Evolutionary conservation across 768 basidiomycete species (phyloP).

Genomic region (Tulasnella sp.): DNA sequence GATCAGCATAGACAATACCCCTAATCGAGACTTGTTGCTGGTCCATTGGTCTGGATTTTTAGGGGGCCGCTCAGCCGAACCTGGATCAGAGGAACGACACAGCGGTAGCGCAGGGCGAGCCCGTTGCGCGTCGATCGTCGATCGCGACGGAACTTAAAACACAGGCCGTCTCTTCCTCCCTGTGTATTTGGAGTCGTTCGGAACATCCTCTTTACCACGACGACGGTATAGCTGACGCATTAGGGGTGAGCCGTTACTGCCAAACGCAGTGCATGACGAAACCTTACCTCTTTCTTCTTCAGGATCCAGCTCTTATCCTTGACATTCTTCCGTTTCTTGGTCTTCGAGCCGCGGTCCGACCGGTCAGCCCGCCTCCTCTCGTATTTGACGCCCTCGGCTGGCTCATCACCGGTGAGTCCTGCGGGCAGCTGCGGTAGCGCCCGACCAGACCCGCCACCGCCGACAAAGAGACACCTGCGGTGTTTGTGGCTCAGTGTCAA

Average conservation of each 20-base stretch:
- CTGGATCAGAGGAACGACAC: too few relatives aligned
- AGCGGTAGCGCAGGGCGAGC: too few relatives aligned
- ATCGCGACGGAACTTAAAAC: too few relatives aligned
- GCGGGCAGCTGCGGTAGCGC: constrained; percentile 44
- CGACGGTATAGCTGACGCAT: constrained; percentile 56
- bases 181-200: constrained; percentile 77
- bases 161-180: constrained; percentile 72
- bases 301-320: constrained; percentile 82
- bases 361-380: constrained; percentile 57
- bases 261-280: constrained; percentile 15
- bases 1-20: too few relatives aligned
- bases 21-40: too few relatives aligned
- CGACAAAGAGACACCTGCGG: constrained; percentile 64
- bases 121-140: too few relatives aligned
- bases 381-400: constrained; percentile 43
- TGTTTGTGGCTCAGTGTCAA: not conserved
- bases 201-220: constrained; percentile 76
- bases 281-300: constrained; percentile 84
- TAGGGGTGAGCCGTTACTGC: not conserved
- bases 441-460: constrained; percentile 46
- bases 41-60: too few relatives aligned
- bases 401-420: constrained; percentile 58
- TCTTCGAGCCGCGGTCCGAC: constrained; percentile 40
- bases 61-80: too few relatives aligned
- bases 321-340: constrained; percentile 53